Evolutionary conservation across 768 basidiomycete genomes (phyloP).

Genomic region (Kwoniella bestiolae): DNA sequence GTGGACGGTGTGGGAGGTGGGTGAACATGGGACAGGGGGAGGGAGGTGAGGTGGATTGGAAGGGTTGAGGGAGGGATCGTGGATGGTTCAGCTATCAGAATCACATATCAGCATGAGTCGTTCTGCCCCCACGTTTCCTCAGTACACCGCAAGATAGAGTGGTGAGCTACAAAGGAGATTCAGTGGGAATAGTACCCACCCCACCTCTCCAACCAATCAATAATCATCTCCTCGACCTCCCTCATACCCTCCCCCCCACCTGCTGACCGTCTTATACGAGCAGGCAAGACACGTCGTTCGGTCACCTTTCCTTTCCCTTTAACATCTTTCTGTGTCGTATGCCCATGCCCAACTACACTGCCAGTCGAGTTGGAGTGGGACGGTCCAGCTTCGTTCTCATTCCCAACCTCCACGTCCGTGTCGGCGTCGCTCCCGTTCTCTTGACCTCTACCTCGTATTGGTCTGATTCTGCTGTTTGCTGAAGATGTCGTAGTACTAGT

Average conservation of each 20-base stretch:
- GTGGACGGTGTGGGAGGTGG: conserved; percentile 14
- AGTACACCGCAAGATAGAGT: neutral
- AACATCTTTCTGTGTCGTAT: neutral
- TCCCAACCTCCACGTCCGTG: no score
- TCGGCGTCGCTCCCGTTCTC: neutral
- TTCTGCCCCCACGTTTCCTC: neutral
- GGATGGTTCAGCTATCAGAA: conserved; percentile 67
- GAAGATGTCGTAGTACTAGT: neutral
- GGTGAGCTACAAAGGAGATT: no score
- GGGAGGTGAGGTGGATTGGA: conserved; percentile 74
- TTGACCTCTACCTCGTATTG: neutral
- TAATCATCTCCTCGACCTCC: conserved; percentile 79
- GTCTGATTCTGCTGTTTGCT: neutral
- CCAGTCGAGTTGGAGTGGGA: neutral
- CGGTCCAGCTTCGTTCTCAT: conserved; percentile 11
- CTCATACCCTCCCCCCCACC: conserved; percentile 70
- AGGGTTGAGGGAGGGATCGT: conserved; percentile 71
- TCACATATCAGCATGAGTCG: neutral
- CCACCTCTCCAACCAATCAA: conserved; percentile 72
- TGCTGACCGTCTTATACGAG: conserved; percentile 77
- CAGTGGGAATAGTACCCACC: conserved; percentile 64
- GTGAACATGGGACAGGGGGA: conserved; percentile 63
- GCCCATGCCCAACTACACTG: neutral
- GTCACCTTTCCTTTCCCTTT: conserved; percentile 23
- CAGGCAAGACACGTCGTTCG: conserved; percentile 76